Conservation (phyloP, 805 yeast species). For the Teunomyces funiuensis region DNA sequence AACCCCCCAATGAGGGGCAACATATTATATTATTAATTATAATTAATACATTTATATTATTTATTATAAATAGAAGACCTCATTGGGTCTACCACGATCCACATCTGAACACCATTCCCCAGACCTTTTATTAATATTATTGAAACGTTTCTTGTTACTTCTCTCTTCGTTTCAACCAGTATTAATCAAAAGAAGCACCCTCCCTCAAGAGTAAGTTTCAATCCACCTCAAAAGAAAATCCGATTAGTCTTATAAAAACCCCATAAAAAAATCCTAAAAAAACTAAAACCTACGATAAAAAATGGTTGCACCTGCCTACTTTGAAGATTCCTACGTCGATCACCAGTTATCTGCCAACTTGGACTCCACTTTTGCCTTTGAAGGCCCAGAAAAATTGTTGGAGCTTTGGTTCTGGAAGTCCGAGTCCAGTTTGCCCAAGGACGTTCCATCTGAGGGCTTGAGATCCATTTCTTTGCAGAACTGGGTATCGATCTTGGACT, state of each 20-base stretch:
- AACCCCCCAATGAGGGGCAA: too few relatives aligned
- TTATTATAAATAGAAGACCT: too few relatives aligned
- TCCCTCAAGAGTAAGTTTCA: slow-evolving; percentile 42
- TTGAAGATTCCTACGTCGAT: slow-evolving; percentile 59
- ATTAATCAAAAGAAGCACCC: slow-evolving; percentile 16
- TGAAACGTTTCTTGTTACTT: slow-evolving; percentile 51
- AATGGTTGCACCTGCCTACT: slow-evolving; percentile 46
- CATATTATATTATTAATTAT: too few relatives aligned
- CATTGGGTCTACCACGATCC: too few relatives aligned
- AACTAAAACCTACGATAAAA: slow-evolving; percentile 11
- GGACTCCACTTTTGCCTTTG: slow-evolving; percentile 91
- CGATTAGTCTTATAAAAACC: not conserved
- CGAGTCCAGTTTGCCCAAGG: slow-evolving; percentile 36
- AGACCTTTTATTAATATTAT: slow-evolving; percentile 10
- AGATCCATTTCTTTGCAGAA: slow-evolving; percentile 61
- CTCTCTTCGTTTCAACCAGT: slow-evolving; percentile 43
- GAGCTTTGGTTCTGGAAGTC: slow-evolving; percentile 83
- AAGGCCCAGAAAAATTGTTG: slow-evolving; percentile 93
- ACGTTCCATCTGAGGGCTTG: slow-evolving; percentile 46
- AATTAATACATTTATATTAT: too few relatives aligned
- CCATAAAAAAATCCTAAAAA: slow-evolving; percentile 7
- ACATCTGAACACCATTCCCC: slow-evolving; percentile 1
- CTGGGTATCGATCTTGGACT: slow-evolving; percentile 74
- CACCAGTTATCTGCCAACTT: slow-evolving; percentile 74
- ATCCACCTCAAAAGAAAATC: slow-evolving; percentile 25